Base-by-base conservation (phyloP, 345 rosid species). In the Eucalyptus marginata region DNA sequence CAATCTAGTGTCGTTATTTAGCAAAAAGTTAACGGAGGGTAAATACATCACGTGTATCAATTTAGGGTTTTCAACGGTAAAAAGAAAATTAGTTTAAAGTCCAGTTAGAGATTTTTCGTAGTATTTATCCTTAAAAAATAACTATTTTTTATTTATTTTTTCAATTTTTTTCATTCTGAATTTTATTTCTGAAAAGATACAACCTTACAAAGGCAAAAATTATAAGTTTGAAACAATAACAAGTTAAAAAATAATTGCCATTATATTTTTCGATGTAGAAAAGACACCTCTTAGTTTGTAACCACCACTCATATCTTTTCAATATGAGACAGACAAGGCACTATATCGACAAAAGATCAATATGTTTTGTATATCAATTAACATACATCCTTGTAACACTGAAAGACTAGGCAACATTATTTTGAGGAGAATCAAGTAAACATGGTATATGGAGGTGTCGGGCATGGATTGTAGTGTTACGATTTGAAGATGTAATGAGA, bases 21-120 rank as follows among this genome's bases (percentile, higher is more conserved):
- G 0, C 0, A 2, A 2, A 18, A 52, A 52, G 0, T 52, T 1
- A 18, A 52, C 2, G 2, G 4, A 52, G 1, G 2, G 24, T 52
- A 52, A 52, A 52, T 17, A 52, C 10, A 52, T 52, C 1, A 17
- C 4, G 4, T 7, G 4, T 18, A 52, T 0, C 0, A 17, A 17
- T 18, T 52, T 52, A 52, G 2, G 10, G 24, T 52, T 52, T 52
- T 18, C 2, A 1, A 52, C 0, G 56, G 56, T 18, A 52, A 52
- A 52, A 52, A 52, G 4, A 18, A 52, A 52, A 52, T 52, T 52
- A 52, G 24, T 52, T 52, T 52, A 18, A 52, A 52, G 56, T 52
- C 24, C 1, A 7, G 4, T 52, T 18, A 3, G 1, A 18, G 56
- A 52, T 52, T 52, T 18, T 52, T 7, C 8, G 0, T 18, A 52